Evolutionary conservation across 345 rosid genomes (phyloP).

Genomic region (Clarkia xantiana): DNA sequence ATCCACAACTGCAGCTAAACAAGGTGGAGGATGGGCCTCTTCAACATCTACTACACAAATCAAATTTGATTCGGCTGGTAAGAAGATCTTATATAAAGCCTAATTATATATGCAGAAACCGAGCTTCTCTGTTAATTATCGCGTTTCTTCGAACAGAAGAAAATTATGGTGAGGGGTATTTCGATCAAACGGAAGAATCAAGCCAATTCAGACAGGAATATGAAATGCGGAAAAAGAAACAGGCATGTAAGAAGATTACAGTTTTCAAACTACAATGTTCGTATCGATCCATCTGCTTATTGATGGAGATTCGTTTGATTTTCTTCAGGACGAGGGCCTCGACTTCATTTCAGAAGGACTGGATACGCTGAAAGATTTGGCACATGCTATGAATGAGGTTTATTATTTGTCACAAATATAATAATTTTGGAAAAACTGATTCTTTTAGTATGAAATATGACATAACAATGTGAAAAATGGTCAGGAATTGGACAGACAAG

Average conservation of each 20-base stretch:
- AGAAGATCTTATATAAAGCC: not conserved
- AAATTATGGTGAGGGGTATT: slow-evolving; percentile 30
- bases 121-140: too few species aligned
- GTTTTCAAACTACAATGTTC: too few species aligned
- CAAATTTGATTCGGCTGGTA: slow-evolving; percentile 59
- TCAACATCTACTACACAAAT: slow-evolving; percentile 46
- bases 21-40: slow-evolving; percentile 45
- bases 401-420: slow-evolving; percentile 8
- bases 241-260: slow-evolving; percentile 31
- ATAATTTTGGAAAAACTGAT: not conserved
- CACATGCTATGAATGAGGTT: slow-evolving; percentile 73
- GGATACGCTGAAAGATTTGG: slow-evolving; percentile 32
- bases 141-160: slow-evolving; percentile 23
- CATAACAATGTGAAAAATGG: not conserved
- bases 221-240: slow-evolving; percentile 70
- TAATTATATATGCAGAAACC: too few species aligned
- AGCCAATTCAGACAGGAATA: slow-evolving; percentile 56
- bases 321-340: slow-evolving; percentile 43
- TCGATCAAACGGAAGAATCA: slow-evolving; percentile 54
- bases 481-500: slow-evolving; percentile 77
- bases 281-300: too few species aligned
- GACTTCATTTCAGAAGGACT: slow-evolving; percentile 40
- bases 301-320: too few species aligned
- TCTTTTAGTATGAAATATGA: not conserved
- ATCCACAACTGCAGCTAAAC: slow-evolving; percentile 15